These are phyloP conservation scores for Periconia digitata DNA, from an alignment of 2,329 filamentous ascomycete genomes.

Conservation along the genomic window DNA sequence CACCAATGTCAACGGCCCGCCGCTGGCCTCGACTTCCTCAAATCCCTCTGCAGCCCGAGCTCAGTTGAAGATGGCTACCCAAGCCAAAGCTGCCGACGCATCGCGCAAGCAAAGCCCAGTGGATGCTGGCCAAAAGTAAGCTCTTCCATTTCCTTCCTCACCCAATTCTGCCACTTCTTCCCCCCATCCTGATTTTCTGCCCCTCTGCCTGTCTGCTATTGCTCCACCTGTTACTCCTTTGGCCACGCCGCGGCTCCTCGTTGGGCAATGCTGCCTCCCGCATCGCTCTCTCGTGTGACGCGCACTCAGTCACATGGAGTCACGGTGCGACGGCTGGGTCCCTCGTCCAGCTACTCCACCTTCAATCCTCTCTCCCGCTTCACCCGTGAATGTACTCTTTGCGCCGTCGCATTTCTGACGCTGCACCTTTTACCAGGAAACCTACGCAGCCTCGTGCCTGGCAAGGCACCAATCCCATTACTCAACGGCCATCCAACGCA, in stretches of 20 bases:
- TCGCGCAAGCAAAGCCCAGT: conserved; percentile 60
- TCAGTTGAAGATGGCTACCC: conserved; percentile 54
- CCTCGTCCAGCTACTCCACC: conserved; percentile 8
- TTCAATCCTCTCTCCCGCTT: conserved; percentile 5
- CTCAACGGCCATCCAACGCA: conserved; percentile 54
- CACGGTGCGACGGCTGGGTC: conserved; percentile 30
- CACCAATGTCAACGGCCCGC: conserved; percentile 36
- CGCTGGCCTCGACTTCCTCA: conserved; percentile 38
- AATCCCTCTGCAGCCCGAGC: conserved; percentile 43
- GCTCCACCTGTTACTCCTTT: conserved; percentile 2
- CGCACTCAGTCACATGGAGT: conserved; percentile 35
- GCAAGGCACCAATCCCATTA: conserved; percentile 64
- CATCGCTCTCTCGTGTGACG: conserved; percentile 32
- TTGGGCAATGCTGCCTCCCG: conserved; percentile 19
- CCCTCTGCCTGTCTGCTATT: conserved; percentile 1
- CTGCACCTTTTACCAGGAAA: conserved; percentile 43
- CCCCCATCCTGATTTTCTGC: neutral
- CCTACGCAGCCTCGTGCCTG: conserved; percentile 60
- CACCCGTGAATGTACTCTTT: conserved; percentile 6
- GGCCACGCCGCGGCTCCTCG: conserved; percentile 23
- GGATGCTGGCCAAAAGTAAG: conserved; percentile 58
- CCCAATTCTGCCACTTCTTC: neutral
- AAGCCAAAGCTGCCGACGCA: conserved; percentile 54
- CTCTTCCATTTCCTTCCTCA: conserved; percentile 3
- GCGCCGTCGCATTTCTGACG: conserved; percentile 27